These are phyloP conservation scores for Erodium maritimum DNA, from an alignment of 345 rosid genomes.

Conservation along the genomic window DNA sequence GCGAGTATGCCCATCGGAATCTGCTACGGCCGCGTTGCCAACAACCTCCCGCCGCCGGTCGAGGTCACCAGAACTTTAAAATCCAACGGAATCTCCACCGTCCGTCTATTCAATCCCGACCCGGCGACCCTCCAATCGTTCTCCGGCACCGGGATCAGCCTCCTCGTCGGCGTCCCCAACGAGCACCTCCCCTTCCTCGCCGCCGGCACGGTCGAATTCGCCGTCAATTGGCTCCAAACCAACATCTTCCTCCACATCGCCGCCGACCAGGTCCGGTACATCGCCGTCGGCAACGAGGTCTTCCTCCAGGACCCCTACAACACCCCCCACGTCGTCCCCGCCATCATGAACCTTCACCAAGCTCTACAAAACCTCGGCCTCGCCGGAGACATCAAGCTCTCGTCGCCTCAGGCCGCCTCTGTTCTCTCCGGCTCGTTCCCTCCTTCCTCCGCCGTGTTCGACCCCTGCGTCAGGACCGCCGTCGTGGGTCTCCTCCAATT, in stretches of 20 bases:
- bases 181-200: conserved; percentile 17
- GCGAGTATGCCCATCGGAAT: conserved; percentile 23
- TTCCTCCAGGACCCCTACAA: conserved; percentile 22
- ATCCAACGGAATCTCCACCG: conserved; percentile 17
- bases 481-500: conserved; percentile 17
- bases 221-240: background rate
- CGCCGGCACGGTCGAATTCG: background rate
- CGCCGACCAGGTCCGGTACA: conserved; percentile 12
- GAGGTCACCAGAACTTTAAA: conserved; percentile 12
- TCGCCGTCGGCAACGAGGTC: conserved; percentile 29
- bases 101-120: conserved; percentile 27
- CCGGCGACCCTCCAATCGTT: conserved; percentile 16
- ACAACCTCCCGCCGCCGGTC: conserved; percentile 22
- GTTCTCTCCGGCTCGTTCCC: conserved; percentile 24
- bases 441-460: conserved; percentile 24
- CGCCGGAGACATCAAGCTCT: conserved; percentile 12
- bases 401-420: conserved; percentile 28
- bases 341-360: conserved; percentile 17
- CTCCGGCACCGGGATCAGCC: conserved; percentile 24
- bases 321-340: conserved; percentile 21
- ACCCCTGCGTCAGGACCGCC: conserved; percentile 14
- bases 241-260: background rate
- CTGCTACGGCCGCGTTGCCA: conserved; percentile 27
- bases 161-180: conserved; percentile 27
- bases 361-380: conserved; percentile 18